Base-by-base conservation (phyloP, 2,329 filamentous ascomycete genomes). In the Hypoxylon sp. region DNA sequence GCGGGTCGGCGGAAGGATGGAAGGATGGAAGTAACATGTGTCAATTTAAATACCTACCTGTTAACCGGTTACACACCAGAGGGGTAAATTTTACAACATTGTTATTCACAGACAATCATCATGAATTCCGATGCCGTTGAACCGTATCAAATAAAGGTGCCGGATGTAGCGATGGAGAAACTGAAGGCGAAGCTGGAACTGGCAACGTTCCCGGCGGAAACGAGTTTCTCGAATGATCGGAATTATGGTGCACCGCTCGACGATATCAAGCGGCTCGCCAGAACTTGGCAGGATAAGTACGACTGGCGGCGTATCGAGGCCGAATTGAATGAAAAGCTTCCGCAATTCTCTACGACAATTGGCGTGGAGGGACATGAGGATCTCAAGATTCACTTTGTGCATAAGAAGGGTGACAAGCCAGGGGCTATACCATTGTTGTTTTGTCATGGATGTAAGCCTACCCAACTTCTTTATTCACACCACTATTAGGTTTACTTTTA, bases 361-460 rank as follows among this genome's bases (percentile, higher is more conserved):
- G 71, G 81, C 0, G 84, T 91, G 0, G 83, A 88, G 10, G 88
- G 86, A 0, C 91, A 90, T 71, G 88, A 84, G 1, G 59, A 83
- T 0, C 75, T 92, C 53, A 82, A 89, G 35, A 81, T 92, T 3
- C 91, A 93, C 78, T 91, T 90, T 75, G 77, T 92, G 1, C 84
- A 87, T 2, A 81, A 83, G 5, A 76, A 78, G 42, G 91, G 75
- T 71, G 74, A 80, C 60, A 91, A 74, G 65, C 83, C 86, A 14
- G 79, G 79, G 37, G 70, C 70, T 9, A 75, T 78, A 14, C 74
- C 74, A 31, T 14, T 77, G 61, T 42, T 75, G 29, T 63, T 76
- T 69, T 31, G 79, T 77, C 55, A 78, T 63, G 73, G 77, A 42
- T 78, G 71, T 72, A 29, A 55, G 71, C 59, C 14, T 26, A 17